These are phyloP conservation scores for Peribolospora kevripleyi DNA, from an alignment of 768 basidiomycete genomes.

Conservation along the genomic window DNA sequence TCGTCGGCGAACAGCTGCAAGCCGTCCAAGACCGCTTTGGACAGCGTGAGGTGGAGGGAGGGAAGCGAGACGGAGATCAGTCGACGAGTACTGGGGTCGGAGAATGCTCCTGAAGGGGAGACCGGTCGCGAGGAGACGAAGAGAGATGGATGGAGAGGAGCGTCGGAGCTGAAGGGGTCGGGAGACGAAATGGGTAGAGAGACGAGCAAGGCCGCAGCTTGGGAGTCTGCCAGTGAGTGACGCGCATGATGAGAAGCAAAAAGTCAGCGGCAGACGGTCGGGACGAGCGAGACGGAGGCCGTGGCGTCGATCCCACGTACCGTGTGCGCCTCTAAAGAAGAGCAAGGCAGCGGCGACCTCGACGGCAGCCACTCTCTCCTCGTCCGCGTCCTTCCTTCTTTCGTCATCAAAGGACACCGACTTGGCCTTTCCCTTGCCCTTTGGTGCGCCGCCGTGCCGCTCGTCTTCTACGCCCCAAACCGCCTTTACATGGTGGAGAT, in stretches of 20 bases:
- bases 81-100: background rate
- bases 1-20: slow-evolving; percentile 80
- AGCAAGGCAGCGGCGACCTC: too few relatives aligned
- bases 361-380: too few relatives aligned
- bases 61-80: slow-evolving; percentile 27
- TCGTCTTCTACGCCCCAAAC: too few relatives aligned
- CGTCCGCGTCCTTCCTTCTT: too few relatives aligned
- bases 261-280: background rate
- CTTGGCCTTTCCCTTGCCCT: too few relatives aligned
- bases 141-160: too few relatives aligned
- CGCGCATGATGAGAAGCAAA: background rate
- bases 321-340: too few relatives aligned
- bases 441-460: too few relatives aligned
- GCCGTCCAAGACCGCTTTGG: slow-evolving; percentile 44
- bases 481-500: too few relatives aligned
- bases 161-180: background rate
- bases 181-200: background rate
- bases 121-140: background rate
- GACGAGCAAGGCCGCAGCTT: background rate
- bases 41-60: slow-evolving; percentile 29
- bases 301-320: too few relatives aligned
- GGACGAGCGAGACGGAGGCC: background rate
- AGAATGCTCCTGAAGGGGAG: background rate
- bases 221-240: background rate
- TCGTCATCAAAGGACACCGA: too few relatives aligned